Evolutionary conservation across 2,329 filamentous ascomycete genomes (phyloP).

Genomic region (Cordyceps fumosorosea): DNA sequence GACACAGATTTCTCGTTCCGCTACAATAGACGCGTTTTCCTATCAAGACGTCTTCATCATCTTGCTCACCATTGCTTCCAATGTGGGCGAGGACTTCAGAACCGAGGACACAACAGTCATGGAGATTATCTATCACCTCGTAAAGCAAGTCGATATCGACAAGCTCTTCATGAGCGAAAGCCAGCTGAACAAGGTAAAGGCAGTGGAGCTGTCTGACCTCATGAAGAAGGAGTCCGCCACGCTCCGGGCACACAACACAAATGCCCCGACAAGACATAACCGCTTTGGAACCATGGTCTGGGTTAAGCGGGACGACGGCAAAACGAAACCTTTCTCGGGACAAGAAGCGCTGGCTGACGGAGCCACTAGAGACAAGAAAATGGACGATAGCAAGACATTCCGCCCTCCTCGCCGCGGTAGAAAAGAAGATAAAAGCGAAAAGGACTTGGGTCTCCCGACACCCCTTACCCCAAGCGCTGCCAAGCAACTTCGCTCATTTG

Average conservation of each 20-base stretch:
- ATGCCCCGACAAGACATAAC: constrained; percentile 80
- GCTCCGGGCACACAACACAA: constrained; percentile 67
- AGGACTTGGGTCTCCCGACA: constrained; percentile 70
- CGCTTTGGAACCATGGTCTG: constrained; percentile 97
- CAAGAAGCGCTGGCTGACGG: constrained; percentile 75
- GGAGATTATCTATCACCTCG: constrained; percentile 85
- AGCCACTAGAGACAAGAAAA: constrained; percentile 69
- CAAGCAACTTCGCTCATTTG: constrained; percentile 71
- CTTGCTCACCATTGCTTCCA: constrained; percentile 79
- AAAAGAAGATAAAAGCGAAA: constrained; percentile 56
- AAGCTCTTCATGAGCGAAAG: constrained; percentile 80
- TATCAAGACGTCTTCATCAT: constrained; percentile 86
- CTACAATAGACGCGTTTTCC: constrained; percentile 82
- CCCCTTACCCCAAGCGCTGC: constrained; percentile 67
- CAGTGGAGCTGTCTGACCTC: constrained; percentile 65
- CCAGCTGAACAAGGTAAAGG: constrained; percentile 61
- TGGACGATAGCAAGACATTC: constrained; percentile 87
- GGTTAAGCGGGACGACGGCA: constrained; percentile 81
- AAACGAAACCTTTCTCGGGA: constrained; percentile 79
- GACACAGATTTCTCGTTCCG: constrained; percentile 78
- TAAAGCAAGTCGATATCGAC: constrained; percentile 80
- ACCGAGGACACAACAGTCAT: constrained; percentile 83
- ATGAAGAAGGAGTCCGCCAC: constrained; percentile 81
- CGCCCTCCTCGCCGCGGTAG: constrained; percentile 65
- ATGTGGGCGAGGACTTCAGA: constrained; percentile 89